Evolutionary conservation across 2,329 filamentous ascomycete genomes (phyloP).

Genomic region (Aureobasidium sp.): DNA sequence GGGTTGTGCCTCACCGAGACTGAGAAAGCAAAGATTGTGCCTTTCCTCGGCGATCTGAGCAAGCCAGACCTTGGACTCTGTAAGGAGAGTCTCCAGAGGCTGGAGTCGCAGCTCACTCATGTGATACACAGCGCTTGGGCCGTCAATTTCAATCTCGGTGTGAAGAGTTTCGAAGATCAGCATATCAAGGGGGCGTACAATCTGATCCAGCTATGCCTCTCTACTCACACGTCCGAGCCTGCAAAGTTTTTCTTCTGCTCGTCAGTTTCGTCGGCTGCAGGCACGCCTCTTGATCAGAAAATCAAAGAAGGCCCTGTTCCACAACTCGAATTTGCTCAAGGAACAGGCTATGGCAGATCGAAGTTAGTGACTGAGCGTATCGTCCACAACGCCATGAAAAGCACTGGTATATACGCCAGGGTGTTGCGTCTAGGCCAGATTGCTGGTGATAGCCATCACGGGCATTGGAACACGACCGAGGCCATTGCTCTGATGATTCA

Average conservation of each 20-base stretch:
- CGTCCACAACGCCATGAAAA: constrained; percentile 17
- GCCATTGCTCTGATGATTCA: constrained; percentile 46
- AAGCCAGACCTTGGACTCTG: constrained; percentile 37
- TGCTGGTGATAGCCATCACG: constrained; percentile 40
- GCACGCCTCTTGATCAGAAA: constrained; percentile 8
- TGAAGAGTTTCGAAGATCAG: constrained; percentile 45
- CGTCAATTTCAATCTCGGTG: constrained; percentile 51
- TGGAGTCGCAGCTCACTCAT: constrained; percentile 31
- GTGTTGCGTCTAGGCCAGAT: constrained; percentile 38
- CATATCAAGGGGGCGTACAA: constrained; percentile 40
- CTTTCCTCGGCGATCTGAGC: constrained; percentile 36
- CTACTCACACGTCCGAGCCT: constrained; percentile 22
- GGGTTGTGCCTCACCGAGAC: constrained; percentile 29
- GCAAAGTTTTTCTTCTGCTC: constrained; percentile 45
- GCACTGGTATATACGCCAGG: constrained; percentile 21
- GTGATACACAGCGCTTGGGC: constrained; percentile 49
- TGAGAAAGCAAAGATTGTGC: constrained; percentile 29
- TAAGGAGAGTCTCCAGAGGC: constrained; percentile 22
- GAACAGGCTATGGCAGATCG: constrained; percentile 22
- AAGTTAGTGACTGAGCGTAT: constrained; percentile 22
- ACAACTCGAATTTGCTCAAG: constrained; percentile 20
- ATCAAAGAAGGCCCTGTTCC: constrained; percentile 17
- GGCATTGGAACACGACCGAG: constrained; percentile 45
- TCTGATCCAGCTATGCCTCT: constrained; percentile 36
- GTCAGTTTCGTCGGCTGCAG: constrained; percentile 38